Evolutionary conservation across 2,329 filamentous ascomycete species (phyloP).

Genomic region (Fusarium subtropicale): DNA sequence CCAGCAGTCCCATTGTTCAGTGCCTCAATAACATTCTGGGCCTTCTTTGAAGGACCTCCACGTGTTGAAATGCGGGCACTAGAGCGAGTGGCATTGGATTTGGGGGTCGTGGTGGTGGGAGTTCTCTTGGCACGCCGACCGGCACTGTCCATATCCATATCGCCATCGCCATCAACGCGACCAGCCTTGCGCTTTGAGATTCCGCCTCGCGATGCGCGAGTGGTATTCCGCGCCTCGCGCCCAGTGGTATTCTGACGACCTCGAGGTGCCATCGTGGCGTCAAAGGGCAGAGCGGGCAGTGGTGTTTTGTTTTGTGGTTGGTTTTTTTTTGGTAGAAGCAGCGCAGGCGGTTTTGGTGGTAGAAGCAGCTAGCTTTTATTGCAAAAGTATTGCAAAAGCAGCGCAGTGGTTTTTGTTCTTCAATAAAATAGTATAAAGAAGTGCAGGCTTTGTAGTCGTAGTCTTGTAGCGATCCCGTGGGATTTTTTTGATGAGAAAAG

Average conservation of each 20-base stretch:
- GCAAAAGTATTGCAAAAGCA: background rate
- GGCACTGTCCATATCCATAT: constrained; percentile 67
- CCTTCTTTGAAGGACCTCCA: constrained; percentile 52
- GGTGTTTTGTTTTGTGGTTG: background rate
- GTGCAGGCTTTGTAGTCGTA: constrained; percentile 6
- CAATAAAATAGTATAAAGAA: constrained; percentile 12
- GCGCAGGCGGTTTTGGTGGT: background rate
- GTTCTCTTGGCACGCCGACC: constrained; percentile 52
- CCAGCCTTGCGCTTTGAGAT: constrained; percentile 61
- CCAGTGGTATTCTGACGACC: constrained; percentile 48
- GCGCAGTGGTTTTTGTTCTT: background rate
- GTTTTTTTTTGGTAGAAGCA: constrained; percentile 3
- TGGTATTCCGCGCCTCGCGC: constrained; percentile 49
- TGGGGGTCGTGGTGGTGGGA: constrained; percentile 34
- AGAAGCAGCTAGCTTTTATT: background rate
- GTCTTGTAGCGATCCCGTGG: constrained; percentile 1
- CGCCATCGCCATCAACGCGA: constrained; percentile 66
- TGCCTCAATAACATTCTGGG: constrained; percentile 59
- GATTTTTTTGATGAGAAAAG: background rate
- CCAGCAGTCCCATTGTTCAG: constrained; percentile 52
- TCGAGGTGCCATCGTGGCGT: constrained; percentile 51
- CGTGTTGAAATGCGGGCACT: constrained; percentile 46
- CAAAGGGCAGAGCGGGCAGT: constrained; percentile 2
- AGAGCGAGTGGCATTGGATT: constrained; percentile 47
- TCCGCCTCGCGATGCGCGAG: constrained; percentile 57